Evolutionary conservation across 345 rosid species (phyloP), one percentile per base, ranked within the genome.

Genomic region (sweet orange (Citrus sinensis)): DNA sequence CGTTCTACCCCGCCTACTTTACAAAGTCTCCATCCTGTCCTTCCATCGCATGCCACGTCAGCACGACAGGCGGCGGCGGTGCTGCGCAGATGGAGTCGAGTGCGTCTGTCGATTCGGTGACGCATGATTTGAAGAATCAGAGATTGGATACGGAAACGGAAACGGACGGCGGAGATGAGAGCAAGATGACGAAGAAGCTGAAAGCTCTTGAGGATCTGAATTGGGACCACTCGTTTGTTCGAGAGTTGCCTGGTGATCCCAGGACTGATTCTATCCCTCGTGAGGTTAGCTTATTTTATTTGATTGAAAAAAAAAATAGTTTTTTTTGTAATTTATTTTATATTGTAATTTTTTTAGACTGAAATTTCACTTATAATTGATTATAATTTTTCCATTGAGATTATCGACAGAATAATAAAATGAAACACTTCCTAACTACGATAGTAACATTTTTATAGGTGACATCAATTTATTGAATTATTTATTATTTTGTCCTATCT

Each of bases 201-300:
- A 84, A 64, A 73, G 22, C 22, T 0, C 91, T 96, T 30, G 92
- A 96, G 74, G 98, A 91, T 81, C 94, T 92, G 75, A 88, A 87
- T 56, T 96, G 98, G 98, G 95, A 96, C 80, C 85, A 94, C 76
- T 96, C 99, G 7, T 94, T 96, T 78, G 93, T 94, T 75, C 80
- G 86, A 78, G 98, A 86, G 68, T 69, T 96, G 86, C 99, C 99
- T 19, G 98, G 94, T 65, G 99, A 96, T 83, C 86, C 93, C 0
- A 82, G 91, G 80, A 87, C 73, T 80, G 94, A 92, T 80, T 74
- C 80, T 3, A 74, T 88, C 80, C 95, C 95, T 0, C 99, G 99
- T 60, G 87, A 96, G 97, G 98, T 96, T 72, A n/a, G 30, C 9
- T 40, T 35, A 32, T 58, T 76, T 29, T 58, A 46, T 7, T 40